These are phyloP conservation scores for Nannochloris sp. DNA, from an alignment of 139 green algal genomes.

Conservation along the genomic window DNA sequence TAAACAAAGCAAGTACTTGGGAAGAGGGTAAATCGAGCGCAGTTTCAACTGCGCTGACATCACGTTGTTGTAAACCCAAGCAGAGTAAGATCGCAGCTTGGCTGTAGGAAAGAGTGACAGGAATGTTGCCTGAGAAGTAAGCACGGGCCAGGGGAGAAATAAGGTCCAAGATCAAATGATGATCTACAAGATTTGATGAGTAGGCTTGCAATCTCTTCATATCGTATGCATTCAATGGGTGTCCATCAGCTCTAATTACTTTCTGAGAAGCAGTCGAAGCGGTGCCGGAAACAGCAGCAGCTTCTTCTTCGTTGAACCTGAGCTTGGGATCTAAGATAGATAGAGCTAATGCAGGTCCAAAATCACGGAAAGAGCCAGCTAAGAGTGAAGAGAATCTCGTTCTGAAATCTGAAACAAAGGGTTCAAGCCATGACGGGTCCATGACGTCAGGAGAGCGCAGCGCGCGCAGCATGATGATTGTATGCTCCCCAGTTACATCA, in stretches of 20 bases:
- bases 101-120: conserved; percentile 70
- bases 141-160: conserved; percentile 61
- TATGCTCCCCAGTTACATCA: conserved; percentile 89
- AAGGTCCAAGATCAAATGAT: conserved; percentile 89
- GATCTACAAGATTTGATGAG: conserved; percentile 87
- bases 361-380: conserved; percentile 29
- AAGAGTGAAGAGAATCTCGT: conserved; percentile 42
- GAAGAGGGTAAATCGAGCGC: conserved; percentile 68
- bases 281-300: background rate
- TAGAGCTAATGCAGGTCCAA: conserved; percentile 74
- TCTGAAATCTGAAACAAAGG: conserved; percentile 80
- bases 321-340: conserved; percentile 80
- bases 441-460: conserved; percentile 59
- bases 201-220: conserved; percentile 90
- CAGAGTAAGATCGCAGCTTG: conserved; percentile 71
- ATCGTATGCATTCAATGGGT: conserved; percentile 68
- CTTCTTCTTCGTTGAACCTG: conserved; percentile 62
- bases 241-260: conserved; percentile 38
- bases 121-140: conserved; percentile 76
- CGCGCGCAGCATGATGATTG: conserved; percentile 76
- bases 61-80: conserved; percentile 63
- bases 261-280: background rate
- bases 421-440: conserved; percentile 56
- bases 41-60: conserved; percentile 42
- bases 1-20: conserved; percentile 92